Evolutionary conservation across 1,284 basidiomycete species (phyloP).

Genomic region (Apiotrichum veenhuisii): DNA sequence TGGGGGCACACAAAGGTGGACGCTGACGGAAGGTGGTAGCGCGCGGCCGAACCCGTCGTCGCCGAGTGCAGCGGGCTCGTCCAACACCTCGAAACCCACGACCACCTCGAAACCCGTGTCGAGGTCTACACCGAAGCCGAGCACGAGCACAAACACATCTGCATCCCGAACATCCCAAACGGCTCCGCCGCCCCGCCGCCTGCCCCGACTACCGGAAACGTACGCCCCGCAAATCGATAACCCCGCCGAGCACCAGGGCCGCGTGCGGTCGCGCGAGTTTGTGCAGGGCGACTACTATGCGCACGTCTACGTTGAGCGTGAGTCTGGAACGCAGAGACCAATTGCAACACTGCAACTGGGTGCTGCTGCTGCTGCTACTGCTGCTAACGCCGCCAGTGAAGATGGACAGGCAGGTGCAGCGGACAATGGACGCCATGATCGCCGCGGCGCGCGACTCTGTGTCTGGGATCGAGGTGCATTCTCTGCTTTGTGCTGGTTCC

Average conservation of each 20-base stretch:
- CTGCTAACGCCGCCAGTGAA: not conserved
- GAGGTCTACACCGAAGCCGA: too few relatives aligned
- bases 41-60: too few relatives aligned
- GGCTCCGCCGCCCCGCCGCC: constrained; percentile 3
- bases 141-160: not conserved
- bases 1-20: too few relatives aligned
- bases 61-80: too few relatives aligned
- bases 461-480: constrained; percentile 19
- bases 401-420: not conserved
- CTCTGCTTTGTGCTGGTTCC: constrained; percentile 12
- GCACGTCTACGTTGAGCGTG: constrained; percentile 44
- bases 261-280: constrained; percentile 41
- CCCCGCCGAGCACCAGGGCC: constrained; percentile 42
- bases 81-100: too few relatives aligned
- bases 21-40: too few relatives aligned
- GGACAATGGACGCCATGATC: constrained; percentile 23
- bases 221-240: constrained; percentile 26
- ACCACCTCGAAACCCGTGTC: too few relatives aligned
- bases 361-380: too few relatives aligned
- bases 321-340: too few relatives aligned
- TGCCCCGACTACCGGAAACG: constrained; percentile 9
- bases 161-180: not conserved
- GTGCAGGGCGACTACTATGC: constrained; percentile 47
- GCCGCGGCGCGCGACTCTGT: constrained; percentile 7
- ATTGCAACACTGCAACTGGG: too few relatives aligned